phyloP scores from a whole-genome alignment of 345 rosid species.

The Aurinia saxatilis region DNA sequence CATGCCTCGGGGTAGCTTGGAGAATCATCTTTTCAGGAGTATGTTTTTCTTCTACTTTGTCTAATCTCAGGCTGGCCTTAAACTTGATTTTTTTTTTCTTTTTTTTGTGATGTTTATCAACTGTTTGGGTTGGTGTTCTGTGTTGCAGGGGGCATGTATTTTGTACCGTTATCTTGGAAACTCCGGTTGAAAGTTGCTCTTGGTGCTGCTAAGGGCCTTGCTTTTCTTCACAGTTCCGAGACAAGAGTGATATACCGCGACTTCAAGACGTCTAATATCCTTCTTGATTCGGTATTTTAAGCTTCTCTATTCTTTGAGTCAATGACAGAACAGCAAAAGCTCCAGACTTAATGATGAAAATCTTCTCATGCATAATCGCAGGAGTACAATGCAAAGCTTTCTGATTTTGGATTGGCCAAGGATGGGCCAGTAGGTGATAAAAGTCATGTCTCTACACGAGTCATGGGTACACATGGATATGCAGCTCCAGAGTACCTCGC shows the following conservation, averaged over 20 bases:
- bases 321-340: neutral
- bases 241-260: conserved; percentile 95
- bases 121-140: neutral
- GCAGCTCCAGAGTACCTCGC: conserved; percentile 96
- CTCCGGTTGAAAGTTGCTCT: conserved; percentile 78
- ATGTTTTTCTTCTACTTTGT: conserved; percentile 25
- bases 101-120: neutral
- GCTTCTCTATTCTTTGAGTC: neutral
- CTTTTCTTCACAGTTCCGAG: conserved; percentile 87
- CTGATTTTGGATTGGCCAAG: conserved; percentile 94
- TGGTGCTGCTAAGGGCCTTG: conserved; percentile 95
- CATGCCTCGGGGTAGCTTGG: conserved; percentile 96
- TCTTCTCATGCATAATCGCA: conserved; percentile 19
- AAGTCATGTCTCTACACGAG: conserved; percentile 86
- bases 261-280: conserved; percentile 92
- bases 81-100: too few species aligned
- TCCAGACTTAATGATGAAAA: neutral
- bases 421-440: conserved; percentile 86
- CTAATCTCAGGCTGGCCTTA: neutral
- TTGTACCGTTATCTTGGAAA: conserved; percentile 23
- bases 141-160: conserved; percentile 16
- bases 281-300: conserved; percentile 79
- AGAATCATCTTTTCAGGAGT: conserved; percentile 98
- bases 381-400: conserved; percentile 81
- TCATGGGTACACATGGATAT: conserved; percentile 90